Percentiles rank a stretch among this genome's conserved stretches.
Conservation (phyloP, 768 basidiomycete genomes). For the Ramaria rubella region DNA sequence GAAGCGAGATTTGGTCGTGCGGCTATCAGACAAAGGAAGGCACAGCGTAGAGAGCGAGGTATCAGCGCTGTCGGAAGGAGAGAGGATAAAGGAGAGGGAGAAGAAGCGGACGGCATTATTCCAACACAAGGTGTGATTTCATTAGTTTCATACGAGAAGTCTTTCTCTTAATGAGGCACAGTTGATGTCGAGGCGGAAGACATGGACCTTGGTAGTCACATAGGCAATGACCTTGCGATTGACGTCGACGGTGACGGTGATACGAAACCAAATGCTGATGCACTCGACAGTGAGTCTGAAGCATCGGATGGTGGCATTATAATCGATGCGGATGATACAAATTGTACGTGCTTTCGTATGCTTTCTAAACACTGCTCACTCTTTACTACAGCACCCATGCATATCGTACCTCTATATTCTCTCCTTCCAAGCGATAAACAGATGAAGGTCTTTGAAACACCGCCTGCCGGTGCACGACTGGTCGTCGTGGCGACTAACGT, state of each 20-base stretch:
- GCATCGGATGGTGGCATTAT: conserved; percentile 45
- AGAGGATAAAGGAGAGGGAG: not conserved
- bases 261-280: conserved; percentile 50
- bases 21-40: conserved; percentile 49
- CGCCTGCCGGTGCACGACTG: conserved; percentile 73
- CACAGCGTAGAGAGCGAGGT: conserved; percentile 19
- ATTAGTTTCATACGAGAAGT: not conserved
- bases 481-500: conserved; percentile 96
- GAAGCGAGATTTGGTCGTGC: conserved; percentile 70
- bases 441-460: conserved; percentile 84
- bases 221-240: not conserved
- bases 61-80: not conserved
- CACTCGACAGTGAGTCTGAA: conserved; percentile 54
- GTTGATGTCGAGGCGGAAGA: conserved; percentile 81
- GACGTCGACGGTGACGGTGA: conserved; percentile 72
- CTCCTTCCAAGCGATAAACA: conserved; percentile 89
- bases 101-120: conserved; percentile 23
- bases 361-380: not conserved
- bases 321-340: not conserved
- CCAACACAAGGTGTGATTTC: conserved; percentile 42
- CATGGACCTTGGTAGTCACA: conserved; percentile 52
- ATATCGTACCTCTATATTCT: conserved; percentile 91
- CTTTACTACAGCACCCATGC: conserved; percentile 55
- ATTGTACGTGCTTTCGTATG: conserved; percentile 31
- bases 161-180: conserved; percentile 17